Percentiles rank a stretch among this genome's conserved stretches.
These are phyloP conservation scores for Cystoisospora suis DNA, from an alignment of 169 alveolate species.

Conservation along the genomic window DNA sequence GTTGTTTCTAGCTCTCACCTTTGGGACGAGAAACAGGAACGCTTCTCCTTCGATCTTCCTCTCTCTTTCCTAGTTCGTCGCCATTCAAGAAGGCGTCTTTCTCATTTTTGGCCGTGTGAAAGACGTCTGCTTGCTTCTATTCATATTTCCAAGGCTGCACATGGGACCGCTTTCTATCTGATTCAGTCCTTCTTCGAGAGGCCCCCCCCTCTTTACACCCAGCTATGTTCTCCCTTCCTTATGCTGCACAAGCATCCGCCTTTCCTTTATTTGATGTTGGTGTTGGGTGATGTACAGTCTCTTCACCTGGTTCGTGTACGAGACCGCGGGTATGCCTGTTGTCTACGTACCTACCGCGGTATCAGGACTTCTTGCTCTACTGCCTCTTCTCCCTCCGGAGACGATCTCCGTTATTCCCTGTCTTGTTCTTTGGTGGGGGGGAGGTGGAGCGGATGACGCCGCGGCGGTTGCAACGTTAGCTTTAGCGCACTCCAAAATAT, in stretches of 20 bases:
- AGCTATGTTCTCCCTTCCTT: not conserved
- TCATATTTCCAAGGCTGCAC: too few species aligned
- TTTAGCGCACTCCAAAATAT: not conserved
- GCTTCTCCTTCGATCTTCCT: not conserved
- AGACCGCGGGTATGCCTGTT: conserved; percentile 71
- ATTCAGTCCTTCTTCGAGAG: too few species aligned
- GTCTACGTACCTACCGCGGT: conserved; percentile 75
- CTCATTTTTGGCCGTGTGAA: too few species aligned
- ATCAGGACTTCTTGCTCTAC: conserved; percentile 68
- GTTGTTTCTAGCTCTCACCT: not conserved
- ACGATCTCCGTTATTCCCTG: conserved; percentile 42
- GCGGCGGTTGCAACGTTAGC: not conserved
- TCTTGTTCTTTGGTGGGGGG: conserved; percentile 33
- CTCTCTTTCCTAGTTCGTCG: not conserved
- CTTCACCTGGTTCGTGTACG: conserved; percentile 72
- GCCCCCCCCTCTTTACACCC: too few species aligned
- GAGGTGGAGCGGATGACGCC: not conserved
- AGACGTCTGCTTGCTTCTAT: too few species aligned
- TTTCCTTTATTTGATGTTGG: not conserved
- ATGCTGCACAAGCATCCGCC: not conserved
- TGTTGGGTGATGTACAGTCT: conserved; percentile 44
- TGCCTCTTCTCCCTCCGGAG: conserved; percentile 73
- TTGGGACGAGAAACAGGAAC: too few species aligned
- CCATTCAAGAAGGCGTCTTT: not conserved
- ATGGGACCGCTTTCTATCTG: too few species aligned